Evolutionary conservation across 176 grass and related monocot genomes (phyloP).

Genomic region (Phoenix roebelenii): DNA sequence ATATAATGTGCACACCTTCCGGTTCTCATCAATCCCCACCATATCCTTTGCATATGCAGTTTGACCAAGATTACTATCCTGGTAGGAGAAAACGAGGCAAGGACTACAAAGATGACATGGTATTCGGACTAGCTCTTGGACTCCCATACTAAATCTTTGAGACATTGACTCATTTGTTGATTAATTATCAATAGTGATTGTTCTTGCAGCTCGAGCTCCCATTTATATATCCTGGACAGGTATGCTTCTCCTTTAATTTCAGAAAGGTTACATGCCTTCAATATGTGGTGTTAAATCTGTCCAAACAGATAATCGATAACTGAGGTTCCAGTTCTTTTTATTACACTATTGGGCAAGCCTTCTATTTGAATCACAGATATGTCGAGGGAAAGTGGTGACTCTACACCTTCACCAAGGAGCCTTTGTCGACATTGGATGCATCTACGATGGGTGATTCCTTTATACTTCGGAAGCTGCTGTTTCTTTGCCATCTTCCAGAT

Average conservation of each 20-base stretch:
- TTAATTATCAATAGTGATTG: conserved; percentile 13
- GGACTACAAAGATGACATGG: conserved; percentile 93
- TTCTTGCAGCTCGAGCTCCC: conserved; percentile 88
- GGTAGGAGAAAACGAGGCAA: conserved; percentile 92
- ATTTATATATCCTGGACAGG: conserved; percentile 99
- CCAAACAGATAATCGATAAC: too few species aligned
- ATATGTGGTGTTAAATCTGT: too few species aligned
- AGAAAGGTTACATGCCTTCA: not conserved
- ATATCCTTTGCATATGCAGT: conserved; percentile 40
- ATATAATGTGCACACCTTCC: too few species aligned
- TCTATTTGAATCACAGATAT: conserved; percentile 39
- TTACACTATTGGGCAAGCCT: too few species aligned
- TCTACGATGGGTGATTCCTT: conserved; percentile 67
- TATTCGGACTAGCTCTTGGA: conserved; percentile 36
- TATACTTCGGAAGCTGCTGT: not conserved
- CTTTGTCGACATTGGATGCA: conserved; percentile 83
- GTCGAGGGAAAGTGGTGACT: conserved; percentile 65
- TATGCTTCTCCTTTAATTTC: conserved; percentile 14
- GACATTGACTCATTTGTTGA: not conserved
- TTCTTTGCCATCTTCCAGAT: too few species aligned
- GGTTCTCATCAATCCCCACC: not conserved
- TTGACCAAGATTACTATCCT: conserved; percentile 96
- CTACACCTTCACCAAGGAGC: conserved; percentile 83
- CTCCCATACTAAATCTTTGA: not conserved
- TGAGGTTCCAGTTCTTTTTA: too few species aligned